These are phyloP conservation scores for Venturia pyrina DNA, from an alignment of 2,329 filamentous ascomycete species.

Conservation along the genomic window DNA sequence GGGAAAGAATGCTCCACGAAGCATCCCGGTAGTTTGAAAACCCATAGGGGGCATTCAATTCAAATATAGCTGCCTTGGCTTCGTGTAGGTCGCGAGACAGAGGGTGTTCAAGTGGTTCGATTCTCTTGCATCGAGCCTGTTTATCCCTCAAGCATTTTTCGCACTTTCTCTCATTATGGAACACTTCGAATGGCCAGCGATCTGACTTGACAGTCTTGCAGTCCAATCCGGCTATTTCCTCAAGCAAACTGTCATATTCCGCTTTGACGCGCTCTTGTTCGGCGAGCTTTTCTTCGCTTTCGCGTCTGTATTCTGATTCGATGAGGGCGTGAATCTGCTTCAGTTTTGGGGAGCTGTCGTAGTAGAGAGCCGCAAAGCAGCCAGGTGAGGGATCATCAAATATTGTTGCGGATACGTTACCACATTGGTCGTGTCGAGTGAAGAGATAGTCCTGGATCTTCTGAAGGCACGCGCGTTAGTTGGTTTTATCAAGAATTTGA, in stretches of 20 bases:
- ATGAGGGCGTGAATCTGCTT: conserved; percentile 26
- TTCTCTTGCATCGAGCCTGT: conserved; percentile 30
- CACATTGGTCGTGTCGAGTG: conserved; percentile 22
- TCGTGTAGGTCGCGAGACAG: conserved; percentile 31
- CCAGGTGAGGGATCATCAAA: conserved; percentile 33
- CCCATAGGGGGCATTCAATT: conserved; percentile 36
- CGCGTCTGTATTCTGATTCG: conserved; percentile 21
- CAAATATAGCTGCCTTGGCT: conserved; percentile 40
- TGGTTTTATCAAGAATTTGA: too few species aligned
- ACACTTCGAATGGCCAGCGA: not conserved
- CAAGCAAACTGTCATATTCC: conserved; percentile 29
- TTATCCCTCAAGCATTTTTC: conserved; percentile 34
- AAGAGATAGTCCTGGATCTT: conserved; percentile 42
- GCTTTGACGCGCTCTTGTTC: conserved; percentile 28
- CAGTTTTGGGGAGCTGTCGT: conserved; percentile 23
- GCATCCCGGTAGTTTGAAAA: conserved; percentile 42
- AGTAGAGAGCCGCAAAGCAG: conserved; percentile 40
- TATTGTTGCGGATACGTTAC: conserved; percentile 29
- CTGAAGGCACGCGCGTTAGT: too few species aligned
- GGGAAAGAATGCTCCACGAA: conserved; percentile 39
- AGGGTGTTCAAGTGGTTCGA: conserved; percentile 40
- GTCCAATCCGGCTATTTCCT: conserved; percentile 21
- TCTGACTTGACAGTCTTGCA: conserved; percentile 20
- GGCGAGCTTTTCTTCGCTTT: conserved; percentile 25
- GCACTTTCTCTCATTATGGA: conserved; percentile 29